These are phyloP conservation scores for Lasiosphaeriaceae sp. DNA, from an alignment of 495 filamentous ascomycete genomes.

Conservation along the genomic window DNA sequence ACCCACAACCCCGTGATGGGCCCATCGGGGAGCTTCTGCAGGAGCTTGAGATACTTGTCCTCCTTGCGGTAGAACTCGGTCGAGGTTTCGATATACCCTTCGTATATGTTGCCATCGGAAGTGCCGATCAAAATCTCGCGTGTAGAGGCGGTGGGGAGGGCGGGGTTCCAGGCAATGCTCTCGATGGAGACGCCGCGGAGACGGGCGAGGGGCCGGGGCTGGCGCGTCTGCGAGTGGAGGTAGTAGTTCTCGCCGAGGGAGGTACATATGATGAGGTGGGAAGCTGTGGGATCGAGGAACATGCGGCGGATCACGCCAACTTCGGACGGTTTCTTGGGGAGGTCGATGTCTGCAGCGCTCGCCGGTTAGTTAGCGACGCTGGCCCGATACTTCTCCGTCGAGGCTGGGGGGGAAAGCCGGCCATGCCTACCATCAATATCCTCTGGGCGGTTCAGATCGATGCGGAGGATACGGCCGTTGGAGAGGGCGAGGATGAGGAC, in stretches of 20 bases:
- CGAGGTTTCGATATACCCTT: slow-evolving; percentile 90
- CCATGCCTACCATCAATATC: slow-evolving; percentile 78
- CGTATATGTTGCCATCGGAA: slow-evolving; percentile 89
- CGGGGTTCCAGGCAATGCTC: slow-evolving; percentile 90
- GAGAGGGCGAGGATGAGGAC: slow-evolving; percentile 86
- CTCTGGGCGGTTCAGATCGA: slow-evolving; percentile 87
- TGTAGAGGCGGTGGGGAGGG: slow-evolving; percentile 91
- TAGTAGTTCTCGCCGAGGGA: slow-evolving; percentile 95
- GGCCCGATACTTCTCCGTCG: neutral
- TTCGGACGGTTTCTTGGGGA: slow-evolving; percentile 89
- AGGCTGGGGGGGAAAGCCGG: slow-evolving; percentile 11
- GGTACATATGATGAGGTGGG: slow-evolving; percentile 87
- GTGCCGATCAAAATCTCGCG: slow-evolving; percentile 92
- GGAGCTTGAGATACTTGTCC: slow-evolving; percentile 79
- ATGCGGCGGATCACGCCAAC: slow-evolving; percentile 87
- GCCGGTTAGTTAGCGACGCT: neutral
- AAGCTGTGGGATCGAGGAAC: slow-evolving; percentile 96
- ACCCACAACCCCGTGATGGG: slow-evolving; percentile 78
- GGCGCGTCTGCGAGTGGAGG: slow-evolving; percentile 88
- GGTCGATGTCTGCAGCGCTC: slow-evolving; percentile 75
- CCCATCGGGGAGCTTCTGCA: slow-evolving; percentile 76
- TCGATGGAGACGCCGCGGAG: slow-evolving; percentile 85
- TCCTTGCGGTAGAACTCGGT: slow-evolving; percentile 92
- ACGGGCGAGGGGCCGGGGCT: slow-evolving; percentile 75
- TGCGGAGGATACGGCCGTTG: slow-evolving; percentile 83